Evolutionary conservation across 2,329 filamentous ascomycete genomes (phyloP).

Genomic region (Didymella lethalis): DNA sequence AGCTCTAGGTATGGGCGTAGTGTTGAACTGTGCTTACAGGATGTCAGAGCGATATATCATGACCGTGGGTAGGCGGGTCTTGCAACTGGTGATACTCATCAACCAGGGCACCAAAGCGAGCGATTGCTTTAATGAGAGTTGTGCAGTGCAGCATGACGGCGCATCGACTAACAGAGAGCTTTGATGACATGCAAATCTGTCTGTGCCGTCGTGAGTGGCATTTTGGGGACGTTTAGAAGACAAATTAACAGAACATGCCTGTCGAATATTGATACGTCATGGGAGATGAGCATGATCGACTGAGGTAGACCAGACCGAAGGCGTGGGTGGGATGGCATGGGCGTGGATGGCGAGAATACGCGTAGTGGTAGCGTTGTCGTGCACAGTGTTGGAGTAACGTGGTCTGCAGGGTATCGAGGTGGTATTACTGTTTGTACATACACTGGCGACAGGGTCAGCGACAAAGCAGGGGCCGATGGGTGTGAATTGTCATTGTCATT

Average conservation of each 20-base stretch:
- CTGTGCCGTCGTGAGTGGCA: not conserved
- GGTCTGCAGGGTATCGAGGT: slow-evolving; percentile 15
- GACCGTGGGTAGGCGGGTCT: not conserved
- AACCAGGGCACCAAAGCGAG: not conserved
- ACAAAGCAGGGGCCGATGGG: slow-evolving; percentile 20
- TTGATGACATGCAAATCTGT: not conserved
- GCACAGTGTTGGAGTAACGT: not conserved
- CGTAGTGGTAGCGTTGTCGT: not conserved
- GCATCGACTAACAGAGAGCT: not conserved
- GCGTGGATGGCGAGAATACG: not conserved
- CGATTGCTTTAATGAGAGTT: not conserved
- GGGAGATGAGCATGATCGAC: not conserved
- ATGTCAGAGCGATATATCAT: not conserved
- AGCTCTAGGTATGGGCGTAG: not conserved
- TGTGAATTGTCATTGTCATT: slow-evolving; percentile 48
- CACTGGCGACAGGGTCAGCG: slow-evolving; percentile 21
- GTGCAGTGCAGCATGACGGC: not conserved
- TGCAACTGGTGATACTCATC: not conserved
- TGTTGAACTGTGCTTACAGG: not conserved
- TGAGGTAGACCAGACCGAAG: not conserved
- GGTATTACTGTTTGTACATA: slow-evolving; percentile 17
- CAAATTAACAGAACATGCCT: not conserved
- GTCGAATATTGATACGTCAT: not conserved
- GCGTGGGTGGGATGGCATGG: not conserved
- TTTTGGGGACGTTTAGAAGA: not conserved